Conservation (phyloP, 352 stramenopile species). For the Globisporangium abappressorium region DNA sequence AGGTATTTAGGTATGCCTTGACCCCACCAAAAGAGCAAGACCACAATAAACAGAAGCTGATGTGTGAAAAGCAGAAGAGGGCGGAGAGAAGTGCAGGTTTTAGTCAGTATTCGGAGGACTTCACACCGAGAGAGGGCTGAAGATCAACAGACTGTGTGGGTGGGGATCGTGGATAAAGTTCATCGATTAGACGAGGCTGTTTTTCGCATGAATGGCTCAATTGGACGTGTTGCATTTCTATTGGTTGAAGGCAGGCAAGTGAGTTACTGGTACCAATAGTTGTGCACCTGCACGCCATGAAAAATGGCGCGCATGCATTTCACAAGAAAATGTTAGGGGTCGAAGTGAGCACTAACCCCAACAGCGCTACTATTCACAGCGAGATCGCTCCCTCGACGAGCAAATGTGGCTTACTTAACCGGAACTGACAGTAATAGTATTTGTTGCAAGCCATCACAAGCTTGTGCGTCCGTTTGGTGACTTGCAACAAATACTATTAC, state of each 20-base stretch:
- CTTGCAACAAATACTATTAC: no score
- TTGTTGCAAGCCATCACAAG: background rate
- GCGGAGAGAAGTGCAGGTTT: no score
- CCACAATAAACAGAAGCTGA: no score
- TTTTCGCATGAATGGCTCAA: constrained; percentile 2
- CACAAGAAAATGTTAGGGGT: background rate
- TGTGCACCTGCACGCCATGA: background rate
- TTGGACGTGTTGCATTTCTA: background rate
- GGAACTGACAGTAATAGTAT: no score
- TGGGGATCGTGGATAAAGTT: background rate
- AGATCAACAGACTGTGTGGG: background rate
- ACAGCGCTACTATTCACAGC: no score
- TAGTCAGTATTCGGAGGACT: background rate
- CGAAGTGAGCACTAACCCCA: background rate
- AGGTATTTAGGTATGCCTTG: no score
- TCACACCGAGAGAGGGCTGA: background rate
- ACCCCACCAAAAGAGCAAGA: no score
- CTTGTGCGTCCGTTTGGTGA: no score
- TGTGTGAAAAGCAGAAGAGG: no score
- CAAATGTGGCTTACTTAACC: no score
- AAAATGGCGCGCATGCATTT: background rate
- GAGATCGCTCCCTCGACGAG: no score
- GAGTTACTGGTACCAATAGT: background rate
- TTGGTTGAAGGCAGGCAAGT: background rate
- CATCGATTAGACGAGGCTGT: background rate